These are phyloP conservation scores for Euphorbia lathyris DNA, from an alignment of 345 rosid genomes.

Conservation along the genomic window DNA sequence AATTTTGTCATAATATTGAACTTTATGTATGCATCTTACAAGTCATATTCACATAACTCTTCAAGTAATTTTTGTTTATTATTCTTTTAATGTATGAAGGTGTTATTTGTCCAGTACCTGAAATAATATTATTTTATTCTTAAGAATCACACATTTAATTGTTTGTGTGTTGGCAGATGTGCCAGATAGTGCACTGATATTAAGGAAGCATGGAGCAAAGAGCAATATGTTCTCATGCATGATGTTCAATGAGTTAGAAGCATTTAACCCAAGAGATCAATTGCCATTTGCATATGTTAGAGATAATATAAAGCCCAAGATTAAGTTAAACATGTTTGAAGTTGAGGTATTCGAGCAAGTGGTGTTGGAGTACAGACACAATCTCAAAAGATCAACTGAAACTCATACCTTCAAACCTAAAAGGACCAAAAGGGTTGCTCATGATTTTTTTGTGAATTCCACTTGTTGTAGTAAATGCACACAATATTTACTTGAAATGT, in stretches of 20 bases:
- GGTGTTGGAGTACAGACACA: constrained; percentile 65
- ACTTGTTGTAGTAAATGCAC: constrained; percentile 50
- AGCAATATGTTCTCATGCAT: constrained; percentile 78
- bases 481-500: constrained; percentile 52
- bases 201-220: constrained; percentile 57
- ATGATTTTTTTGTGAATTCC: constrained; percentile 28
- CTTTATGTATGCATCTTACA: not conserved
- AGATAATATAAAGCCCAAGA: constrained; percentile 54
- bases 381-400: constrained; percentile 30
- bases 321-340: constrained; percentile 72
- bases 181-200: constrained; percentile 70
- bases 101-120: too few relatives aligned
- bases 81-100: too few relatives aligned
- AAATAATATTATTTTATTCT: too few relatives aligned
- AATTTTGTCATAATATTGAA: not conserved
- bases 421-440: constrained; percentile 24
- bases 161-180: constrained; percentile 49
- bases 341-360: constrained; percentile 75
- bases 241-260: constrained; percentile 77
- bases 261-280: constrained; percentile 81
- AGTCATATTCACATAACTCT: not conserved
- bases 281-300: constrained; percentile 74
- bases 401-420: constrained; percentile 1
- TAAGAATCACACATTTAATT: too few relatives aligned
- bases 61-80: too few relatives aligned